Evolutionary conservation across 2,329 filamentous ascomycete genomes (phyloP), one percentile per base, ranked within the genome.

Genomic region (Paracorniculantispora psalliotae): DNA sequence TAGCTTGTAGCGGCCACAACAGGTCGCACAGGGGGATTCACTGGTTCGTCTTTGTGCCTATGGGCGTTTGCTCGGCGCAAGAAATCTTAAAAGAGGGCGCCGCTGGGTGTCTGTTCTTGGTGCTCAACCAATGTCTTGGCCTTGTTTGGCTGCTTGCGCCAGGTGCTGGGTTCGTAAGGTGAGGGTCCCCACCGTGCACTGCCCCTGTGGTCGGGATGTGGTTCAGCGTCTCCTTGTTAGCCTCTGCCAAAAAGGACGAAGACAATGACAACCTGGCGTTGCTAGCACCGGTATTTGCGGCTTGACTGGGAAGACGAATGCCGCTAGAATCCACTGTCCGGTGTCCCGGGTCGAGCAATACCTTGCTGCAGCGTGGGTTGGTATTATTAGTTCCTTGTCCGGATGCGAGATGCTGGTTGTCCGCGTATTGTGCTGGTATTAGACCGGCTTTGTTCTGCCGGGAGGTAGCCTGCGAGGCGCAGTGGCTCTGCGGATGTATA

Each of bases 171-270:
- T 21, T 44, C 15, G 43, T 23, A 46, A 21, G 4, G 9, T 39
- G n/a, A n/a, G n/a, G n/a, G n/a, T n/a, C n/a, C n/a, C 54, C 54
- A 57, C 54, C 19, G 44, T 49, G 56, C 25, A 37, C 47, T 44
- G 47, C 47, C 47, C 56, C 56, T 52, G 47, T 55, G 5, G 39
- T 30, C 47, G 26, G 26, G 47, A n/a, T 19, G 26, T 15, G 19
- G 47, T 30, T n/a, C 25, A 26, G 47, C 25, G 21, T 49, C 47
- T 19, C 23, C n/a, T n/a, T n/a, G n/a, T n/a, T n/a, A n/a, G n/a
- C n/a, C n/a, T n/a, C n/a, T n/a, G n/a, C n/a, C n/a, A n/a, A n/a
- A n/a, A n/a, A n/a, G n/a, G n/a, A n/a, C n/a, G n/a, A n/a, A 5
- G 12, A 19, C 26, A 13, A 49, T 13, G 25, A 49, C 19, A 17